Conservation (phyloP, 2,329 filamentous ascomycete genomes). For the Hymenoscyphus scutula region DNA sequence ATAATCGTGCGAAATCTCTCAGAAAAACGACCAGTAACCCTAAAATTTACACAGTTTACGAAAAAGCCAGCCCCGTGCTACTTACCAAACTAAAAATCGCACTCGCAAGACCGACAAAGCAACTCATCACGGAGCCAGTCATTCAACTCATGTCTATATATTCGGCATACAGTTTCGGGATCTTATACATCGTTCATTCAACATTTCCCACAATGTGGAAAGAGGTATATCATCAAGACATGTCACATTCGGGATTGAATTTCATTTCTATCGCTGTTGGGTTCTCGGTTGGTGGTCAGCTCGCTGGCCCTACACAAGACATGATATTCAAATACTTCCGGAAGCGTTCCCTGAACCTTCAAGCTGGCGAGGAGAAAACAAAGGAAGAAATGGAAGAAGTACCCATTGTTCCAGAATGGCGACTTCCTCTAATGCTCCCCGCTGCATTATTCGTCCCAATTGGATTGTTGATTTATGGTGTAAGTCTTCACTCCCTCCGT, state of each 20-base stretch:
- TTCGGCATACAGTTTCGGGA: conserved; percentile 48
- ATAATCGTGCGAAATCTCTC: conserved; percentile 33
- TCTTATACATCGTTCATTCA: conserved; percentile 53
- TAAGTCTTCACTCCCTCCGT: neutral
- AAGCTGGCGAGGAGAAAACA: conserved; percentile 11
- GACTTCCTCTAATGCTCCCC: conserved; percentile 55
- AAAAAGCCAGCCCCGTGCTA: conserved; percentile 49
- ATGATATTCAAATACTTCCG: conserved; percentile 10
- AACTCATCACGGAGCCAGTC: conserved; percentile 50
- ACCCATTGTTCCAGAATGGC: conserved; percentile 51
- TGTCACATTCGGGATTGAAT: conserved; percentile 56
- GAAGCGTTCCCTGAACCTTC: neutral
- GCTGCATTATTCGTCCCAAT: conserved; percentile 43
- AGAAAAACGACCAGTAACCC: conserved; percentile 50
- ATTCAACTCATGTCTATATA: conserved; percentile 50
- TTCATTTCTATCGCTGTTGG: conserved; percentile 47
- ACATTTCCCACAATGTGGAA: conserved; percentile 59
- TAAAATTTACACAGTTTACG: conserved; percentile 47
- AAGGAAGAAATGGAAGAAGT: conserved; percentile 12
- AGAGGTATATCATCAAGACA: conserved; percentile 50
- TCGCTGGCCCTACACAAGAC: conserved; percentile 25
- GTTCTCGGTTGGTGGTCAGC: conserved; percentile 24
- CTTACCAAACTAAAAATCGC: conserved; percentile 44
- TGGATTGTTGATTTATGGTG: conserved; percentile 52
- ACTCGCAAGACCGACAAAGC: conserved; percentile 45